phyloP scores from a whole-genome alignment of 1,284 basidiomycete species.

The Puccinia hordei region DNA sequence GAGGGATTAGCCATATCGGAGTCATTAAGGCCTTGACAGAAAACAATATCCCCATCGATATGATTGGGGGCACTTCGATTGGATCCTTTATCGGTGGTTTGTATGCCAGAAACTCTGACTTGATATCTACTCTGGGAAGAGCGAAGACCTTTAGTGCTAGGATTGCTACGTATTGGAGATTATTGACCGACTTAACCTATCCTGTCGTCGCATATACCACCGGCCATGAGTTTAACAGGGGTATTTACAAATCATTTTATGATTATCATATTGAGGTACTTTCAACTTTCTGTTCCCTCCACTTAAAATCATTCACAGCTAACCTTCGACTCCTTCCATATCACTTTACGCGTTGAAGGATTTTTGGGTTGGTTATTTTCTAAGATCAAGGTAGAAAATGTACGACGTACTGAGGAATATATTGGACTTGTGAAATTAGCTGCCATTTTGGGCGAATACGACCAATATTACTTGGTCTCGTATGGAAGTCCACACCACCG shows the following conservation, averaged over 20 bases:
- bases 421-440: slow-evolving; percentile 72
- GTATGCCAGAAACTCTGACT: slow-evolving; percentile 89
- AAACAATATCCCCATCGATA: slow-evolving; percentile 87
- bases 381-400: not conserved
- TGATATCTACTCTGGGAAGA: slow-evolving; percentile 80
- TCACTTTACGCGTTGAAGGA: slow-evolving; percentile 68
- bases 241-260: slow-evolving; percentile 51
- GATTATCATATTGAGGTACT: slow-evolving; percentile 50
- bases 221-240: slow-evolving; percentile 63
- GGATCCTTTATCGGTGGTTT: slow-evolving; percentile 92
- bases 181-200: slow-evolving; percentile 93
- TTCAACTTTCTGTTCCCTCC: slow-evolving; percentile 13
- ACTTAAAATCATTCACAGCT: not conserved
- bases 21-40: slow-evolving; percentile 89
- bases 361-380: slow-evolving; percentile 76
- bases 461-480: slow-evolving; percentile 96
- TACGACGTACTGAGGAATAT: not conserved
- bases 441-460: slow-evolving; percentile 97
- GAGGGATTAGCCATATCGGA: slow-evolving; percentile 90
- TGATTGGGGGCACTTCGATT: slow-evolving; percentile 82
- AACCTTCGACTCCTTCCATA: slow-evolving; percentile 57
- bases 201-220: slow-evolving; percentile 97
- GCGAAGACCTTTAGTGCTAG: slow-evolving; percentile 86
- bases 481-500: slow-evolving; percentile 96
- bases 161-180: slow-evolving; percentile 92